A percentile compares a stretch with the other conserved stretches of the same genome.
phyloP scores from a whole-genome alignment of 2,329 filamentous ascomycete species.

The Aspergillus ochraceus region DNA sequence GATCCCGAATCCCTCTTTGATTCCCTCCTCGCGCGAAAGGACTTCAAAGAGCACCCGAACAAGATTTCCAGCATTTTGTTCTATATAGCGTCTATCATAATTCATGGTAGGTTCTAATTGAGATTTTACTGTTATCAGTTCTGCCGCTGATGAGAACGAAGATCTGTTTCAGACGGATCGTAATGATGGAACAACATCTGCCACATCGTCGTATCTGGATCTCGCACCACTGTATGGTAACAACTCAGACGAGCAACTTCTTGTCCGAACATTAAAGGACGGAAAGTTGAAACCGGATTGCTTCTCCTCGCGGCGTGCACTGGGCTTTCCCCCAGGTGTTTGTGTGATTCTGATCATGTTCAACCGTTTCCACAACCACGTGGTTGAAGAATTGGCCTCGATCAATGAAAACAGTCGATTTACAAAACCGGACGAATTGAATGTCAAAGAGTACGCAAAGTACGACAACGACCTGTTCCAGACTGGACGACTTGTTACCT shows the following conservation, averaged over 20 bases:
- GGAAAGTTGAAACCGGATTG: conserved; percentile 72
- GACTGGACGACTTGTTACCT: conserved; percentile 54
- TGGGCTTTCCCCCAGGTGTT: conserved; percentile 69
- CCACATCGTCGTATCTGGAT: conserved; percentile 74
- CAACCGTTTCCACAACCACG: conserved; percentile 69
- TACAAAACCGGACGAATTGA: conserved; percentile 55
- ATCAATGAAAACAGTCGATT: conserved; percentile 69
- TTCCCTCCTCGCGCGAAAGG: conserved; percentile 62
- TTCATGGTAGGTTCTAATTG: conserved; percentile 44
- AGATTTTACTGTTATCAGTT: neutral
- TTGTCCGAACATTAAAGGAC: conserved; percentile 62
- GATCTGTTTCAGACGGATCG: conserved; percentile 67
- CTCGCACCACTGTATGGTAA: conserved; percentile 72
- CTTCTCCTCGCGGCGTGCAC: conserved; percentile 64
- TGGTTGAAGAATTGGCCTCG: conserved; percentile 59
- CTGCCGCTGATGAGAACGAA: conserved; percentile 29
- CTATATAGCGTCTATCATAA: conserved; percentile 70
- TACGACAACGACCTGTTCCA: conserved; percentile 53
- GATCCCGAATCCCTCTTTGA: conserved; percentile 69
- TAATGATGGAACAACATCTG: conserved; percentile 61
- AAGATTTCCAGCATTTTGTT: conserved; percentile 75
- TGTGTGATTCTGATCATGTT: conserved; percentile 68
- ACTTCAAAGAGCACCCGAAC: conserved; percentile 66
- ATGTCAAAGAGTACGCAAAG: conserved; percentile 35
- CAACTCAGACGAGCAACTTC: conserved; percentile 61